Evolutionary conservation across 495 filamentous ascomycete species (phyloP), one percentile per base, ranked within the genome.

Genomic region (Penicillium mononematosum): DNA sequence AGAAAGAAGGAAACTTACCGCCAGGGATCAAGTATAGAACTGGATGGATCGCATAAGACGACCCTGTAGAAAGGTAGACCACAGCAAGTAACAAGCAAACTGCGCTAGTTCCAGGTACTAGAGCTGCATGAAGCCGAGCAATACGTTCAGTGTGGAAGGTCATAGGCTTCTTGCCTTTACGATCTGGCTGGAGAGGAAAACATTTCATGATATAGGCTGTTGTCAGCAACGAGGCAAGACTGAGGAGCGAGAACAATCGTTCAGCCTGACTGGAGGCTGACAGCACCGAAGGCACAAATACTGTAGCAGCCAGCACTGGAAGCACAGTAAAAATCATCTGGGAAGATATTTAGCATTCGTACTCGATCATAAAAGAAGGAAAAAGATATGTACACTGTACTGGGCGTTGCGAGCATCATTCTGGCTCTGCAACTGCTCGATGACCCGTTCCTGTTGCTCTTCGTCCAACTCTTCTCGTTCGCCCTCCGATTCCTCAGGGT

Each of bases 361-460:
- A 12, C 14, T 7, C 22, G 19, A 39, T 45, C n/a, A 39, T 27
- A 39, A 16, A 25, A 41, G 17, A 48, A 20, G 5, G 24, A 51
- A 42, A 34, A 44, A 22, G 36, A 52, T 50, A 53, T 50, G 61
- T 77, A 83, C 81, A 51, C 71, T 78, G 74, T 86, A 89, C 59
- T 81, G 71, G 11, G 70, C 73, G 67, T 89, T 88, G 50, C 79
- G 80, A 22, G 61, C 56, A 36, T 77, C 72, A 74, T 91, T 85
- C 61, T 87, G 75, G 17, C 39, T 46, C 34, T 78, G 67, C 19
- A 92, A 78, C 57, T 70, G 62, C 11, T 65, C 55, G 59, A 94
- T 92, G 0, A 91, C 72, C 47, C 72, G 68, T 63, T 92, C 89
- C 75, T 94, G 90, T 66, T 91, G 86, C 80, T 88, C 79, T 65